Percentiles rank a stretch among this genome's conserved stretches.
Conservation (phyloP, 306 rosid genomes). For the Ochetophila trinervis region DNA sequence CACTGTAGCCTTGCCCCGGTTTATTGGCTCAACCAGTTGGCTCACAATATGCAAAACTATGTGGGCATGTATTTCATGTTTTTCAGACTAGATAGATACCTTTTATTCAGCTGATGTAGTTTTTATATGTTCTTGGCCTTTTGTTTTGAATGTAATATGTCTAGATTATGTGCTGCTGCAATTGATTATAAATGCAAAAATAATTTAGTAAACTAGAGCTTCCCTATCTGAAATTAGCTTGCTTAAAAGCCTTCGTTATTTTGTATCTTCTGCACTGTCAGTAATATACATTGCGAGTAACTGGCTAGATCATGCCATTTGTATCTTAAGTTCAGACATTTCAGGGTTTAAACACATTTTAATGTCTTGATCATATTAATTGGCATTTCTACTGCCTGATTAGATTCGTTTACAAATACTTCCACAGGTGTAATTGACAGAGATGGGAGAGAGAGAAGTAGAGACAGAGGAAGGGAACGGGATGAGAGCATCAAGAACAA, state of each 20-base stretch:
- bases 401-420: slow-evolving; percentile 2
- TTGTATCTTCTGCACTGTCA: neutral
- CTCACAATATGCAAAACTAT: neutral
- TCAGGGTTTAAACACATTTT: neutral
- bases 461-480: slow-evolving; percentile 76
- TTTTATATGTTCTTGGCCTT: no score
- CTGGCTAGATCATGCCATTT: neutral
- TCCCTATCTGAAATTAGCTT: neutral
- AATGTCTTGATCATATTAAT: neutral
- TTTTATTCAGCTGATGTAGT: neutral
- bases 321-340: neutral
- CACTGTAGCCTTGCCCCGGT: no score
- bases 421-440: slow-evolving; percentile 63
- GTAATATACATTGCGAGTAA: neutral
- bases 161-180: no score
- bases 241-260: neutral
- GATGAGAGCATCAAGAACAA: slow-evolving; percentile 53
- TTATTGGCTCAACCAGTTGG: neutral
- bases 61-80: neutral
- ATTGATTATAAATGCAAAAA: no score
- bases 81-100: neutral
- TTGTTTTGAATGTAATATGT: neutral
- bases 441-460: slow-evolving; percentile 76
- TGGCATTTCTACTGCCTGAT: slow-evolving; percentile 12
- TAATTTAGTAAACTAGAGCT: no score